Evolutionary conservation across 2,329 filamentous ascomycete species (phyloP), one percentile per base, ranked within the genome.

Genomic region (Fusarium sp.): DNA sequence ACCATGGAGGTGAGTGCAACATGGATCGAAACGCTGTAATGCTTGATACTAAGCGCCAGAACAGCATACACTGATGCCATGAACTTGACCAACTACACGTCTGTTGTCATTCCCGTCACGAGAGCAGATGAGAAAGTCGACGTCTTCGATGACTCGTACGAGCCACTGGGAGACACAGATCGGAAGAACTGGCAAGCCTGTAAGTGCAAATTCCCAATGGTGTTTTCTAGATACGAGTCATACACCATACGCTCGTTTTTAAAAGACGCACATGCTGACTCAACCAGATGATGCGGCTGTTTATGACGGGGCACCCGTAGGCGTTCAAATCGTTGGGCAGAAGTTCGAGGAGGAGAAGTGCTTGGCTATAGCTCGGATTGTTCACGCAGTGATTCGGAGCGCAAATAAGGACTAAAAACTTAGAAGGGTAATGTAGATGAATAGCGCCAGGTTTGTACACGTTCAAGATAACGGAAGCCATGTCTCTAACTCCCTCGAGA

Each of bases 11-110:
- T 71, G 17, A 51, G 64, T 33, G 28, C 6, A 1, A 1, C 11
- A 3, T 3, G 6, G 2, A 4, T 6, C 0, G 8, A 3, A 13
- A 9, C 22, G 9, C 6, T 5, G 17, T 2, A 3, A 10, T 8
- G 3, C 2, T 15, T 1, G 6, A 13, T 31, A 1, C 17, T 63
- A 22, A 49, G 2, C 14, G 7, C 7, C 0, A 4, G 14, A 22
- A 17, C 5, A 79, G 78, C 63, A 6, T 81, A 81, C 8, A 77
- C 76, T 2, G 71, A 75, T 36, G 58, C 80, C 14, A 80, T 88
- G 44, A 90, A 90, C 67, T 48, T 87, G 18, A 68, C 89, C 18
- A 87, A 90, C 71, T 90, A 90, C 59, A 86, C 83, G 2, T 79
- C 79, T 33, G 82, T 84, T 0, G 81, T 85, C 2, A 79, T 90